Evolutionary conservation across 1,139 yeast genomes (phyloP).

Genomic region (Chernovozyma aurita): DNA sequence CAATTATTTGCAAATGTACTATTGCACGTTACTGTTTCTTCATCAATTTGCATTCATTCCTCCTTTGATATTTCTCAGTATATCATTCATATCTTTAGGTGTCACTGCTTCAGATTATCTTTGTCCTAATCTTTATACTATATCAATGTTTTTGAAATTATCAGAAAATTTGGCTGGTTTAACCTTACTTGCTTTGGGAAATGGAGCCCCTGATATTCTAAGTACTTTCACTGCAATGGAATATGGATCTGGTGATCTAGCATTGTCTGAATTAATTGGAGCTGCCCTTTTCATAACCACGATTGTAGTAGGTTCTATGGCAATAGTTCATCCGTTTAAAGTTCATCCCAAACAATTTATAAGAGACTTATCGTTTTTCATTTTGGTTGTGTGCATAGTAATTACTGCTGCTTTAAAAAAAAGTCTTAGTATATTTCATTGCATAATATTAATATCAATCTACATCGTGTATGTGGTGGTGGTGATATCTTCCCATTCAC

Average conservation of each 20-base stretch:
- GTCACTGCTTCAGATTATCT: slow-evolving; percentile 71
- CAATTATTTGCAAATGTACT: slow-evolving; percentile 14
- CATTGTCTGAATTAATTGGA: slow-evolving; percentile 84
- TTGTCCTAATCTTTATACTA: slow-evolving; percentile 66
- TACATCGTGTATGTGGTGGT: slow-evolving; percentile 54
- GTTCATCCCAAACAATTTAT: slow-evolving; percentile 48
- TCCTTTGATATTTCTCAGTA: slow-evolving; percentile 19
- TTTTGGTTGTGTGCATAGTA: slow-evolving; percentile 40
- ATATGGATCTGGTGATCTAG: slow-evolving; percentile 65
- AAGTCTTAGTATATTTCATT: slow-evolving; percentile 38
- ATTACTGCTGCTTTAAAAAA: slow-evolving; percentile 41
- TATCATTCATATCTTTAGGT: slow-evolving; percentile 61
- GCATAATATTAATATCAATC: slow-evolving; percentile 43
- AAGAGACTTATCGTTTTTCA: slow-evolving; percentile 54
- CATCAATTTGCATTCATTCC: slow-evolving; percentile 8
- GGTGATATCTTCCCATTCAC: slow-evolving; percentile 29
- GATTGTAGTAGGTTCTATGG: slow-evolving; percentile 73
- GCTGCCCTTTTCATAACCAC: slow-evolving; percentile 78
- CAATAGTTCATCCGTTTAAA: slow-evolving; percentile 60
- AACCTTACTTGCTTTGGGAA: slow-evolving; percentile 85
- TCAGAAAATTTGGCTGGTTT: slow-evolving; percentile 83
- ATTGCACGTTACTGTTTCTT: slow-evolving; percentile 13
- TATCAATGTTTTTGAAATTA: slow-evolving; percentile 56
- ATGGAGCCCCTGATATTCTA: slow-evolving; percentile 87
- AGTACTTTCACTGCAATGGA: slow-evolving; percentile 80